Evolutionary conservation across 352 stramenopile species (phyloP).

Genomic region (Phytophthora lateralis): DNA sequence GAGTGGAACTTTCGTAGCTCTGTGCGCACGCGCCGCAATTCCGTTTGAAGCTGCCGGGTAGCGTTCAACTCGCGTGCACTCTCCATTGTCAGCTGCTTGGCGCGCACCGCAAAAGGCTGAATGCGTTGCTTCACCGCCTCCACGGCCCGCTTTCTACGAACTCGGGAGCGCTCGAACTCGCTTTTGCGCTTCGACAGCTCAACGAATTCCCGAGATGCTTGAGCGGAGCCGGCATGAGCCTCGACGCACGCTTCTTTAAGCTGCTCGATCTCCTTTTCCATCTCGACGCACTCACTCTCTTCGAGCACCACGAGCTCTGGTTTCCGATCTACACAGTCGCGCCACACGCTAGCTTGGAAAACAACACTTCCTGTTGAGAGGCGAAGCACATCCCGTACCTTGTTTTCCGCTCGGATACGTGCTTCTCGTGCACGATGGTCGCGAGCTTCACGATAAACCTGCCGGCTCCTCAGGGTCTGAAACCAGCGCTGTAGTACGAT

Average conservation of each 20-base stretch:
- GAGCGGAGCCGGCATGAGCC: slow-evolving; percentile 44
- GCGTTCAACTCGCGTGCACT: slow-evolving; percentile 51
- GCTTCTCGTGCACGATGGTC: slow-evolving; percentile 31
- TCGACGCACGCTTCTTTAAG: slow-evolving; percentile 52
- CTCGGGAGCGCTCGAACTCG: slow-evolving; percentile 38
- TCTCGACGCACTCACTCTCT: slow-evolving; percentile 42
- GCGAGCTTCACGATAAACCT: slow-evolving; percentile 53
- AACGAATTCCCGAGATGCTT: slow-evolving; percentile 40
- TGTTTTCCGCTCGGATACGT: slow-evolving; percentile 35
- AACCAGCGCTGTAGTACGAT: slow-evolving; percentile 71
- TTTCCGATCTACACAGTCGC: slow-evolving; percentile 62
- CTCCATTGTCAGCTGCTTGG: slow-evolving; percentile 60
- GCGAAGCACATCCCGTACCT: slow-evolving; percentile 40
- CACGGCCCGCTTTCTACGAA: slow-evolving; percentile 19
- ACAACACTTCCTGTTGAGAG: slow-evolving; percentile 44
- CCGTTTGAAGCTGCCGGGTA: slow-evolving; percentile 62
- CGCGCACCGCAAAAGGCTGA: slow-evolving; percentile 64
- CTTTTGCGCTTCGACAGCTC: slow-evolving; percentile 43
- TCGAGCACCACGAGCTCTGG: slow-evolving; percentile 46
- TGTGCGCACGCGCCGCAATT: slow-evolving; percentile 44
- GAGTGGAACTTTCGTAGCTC: slow-evolving; percentile 49
- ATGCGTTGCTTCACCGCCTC: slow-evolving; percentile 58
- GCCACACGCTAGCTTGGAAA: slow-evolving; percentile 77
- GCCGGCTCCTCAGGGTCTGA: slow-evolving; percentile 57
- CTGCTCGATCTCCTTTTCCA: slow-evolving; percentile 57